A percentile compares a stretch with the other conserved stretches of the same genome.
Conservation (phyloP, 352 stramenopile genomes). For the Bremia lactucae region DNA sequence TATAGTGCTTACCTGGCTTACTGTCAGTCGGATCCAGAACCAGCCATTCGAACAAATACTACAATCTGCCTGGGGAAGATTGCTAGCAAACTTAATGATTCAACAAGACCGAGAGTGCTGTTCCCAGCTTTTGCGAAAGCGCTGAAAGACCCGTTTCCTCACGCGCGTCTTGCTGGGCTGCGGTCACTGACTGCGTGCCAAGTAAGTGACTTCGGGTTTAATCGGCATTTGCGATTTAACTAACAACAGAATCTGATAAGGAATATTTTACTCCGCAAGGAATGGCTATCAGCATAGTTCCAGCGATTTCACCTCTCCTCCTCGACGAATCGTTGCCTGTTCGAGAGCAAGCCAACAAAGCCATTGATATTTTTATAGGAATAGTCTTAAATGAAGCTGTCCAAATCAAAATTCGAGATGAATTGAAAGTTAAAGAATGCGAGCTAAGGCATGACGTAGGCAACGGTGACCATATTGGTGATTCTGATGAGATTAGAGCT, state of each 20-base stretch:
- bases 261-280: conserved; percentile 68
- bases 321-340: conserved; percentile 75
- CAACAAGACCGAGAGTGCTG: conserved; percentile 81
- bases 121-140: conserved; percentile 82
- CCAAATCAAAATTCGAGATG: conserved; percentile 72
- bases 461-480: conserved; percentile 13
- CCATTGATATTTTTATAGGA: conserved; percentile 76
- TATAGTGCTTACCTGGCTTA: neutral
- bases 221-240: conserved; percentile 1
- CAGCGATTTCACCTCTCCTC: conserved; percentile 63
- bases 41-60: conserved; percentile 88
- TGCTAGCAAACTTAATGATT: conserved; percentile 73
- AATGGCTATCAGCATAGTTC: conserved; percentile 61
- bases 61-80: conserved; percentile 89
- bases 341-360: conserved; percentile 58
- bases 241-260: conserved; percentile 15
- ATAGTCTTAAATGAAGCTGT: conserved; percentile 65
- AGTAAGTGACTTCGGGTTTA: conserved; percentile 22
- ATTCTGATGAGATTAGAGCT: conserved; percentile 1
- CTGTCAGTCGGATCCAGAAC: conserved; percentile 71
- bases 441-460: conserved; percentile 42
- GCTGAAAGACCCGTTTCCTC: conserved; percentile 81
- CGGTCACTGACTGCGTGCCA: conserved; percentile 72
- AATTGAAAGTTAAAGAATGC: conserved; percentile 44
- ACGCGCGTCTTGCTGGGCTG: conserved; percentile 79